These are phyloP conservation scores for Cajanus cajan DNA, from an alignment of 306 rosid species.

Conservation along the genomic window DNA sequence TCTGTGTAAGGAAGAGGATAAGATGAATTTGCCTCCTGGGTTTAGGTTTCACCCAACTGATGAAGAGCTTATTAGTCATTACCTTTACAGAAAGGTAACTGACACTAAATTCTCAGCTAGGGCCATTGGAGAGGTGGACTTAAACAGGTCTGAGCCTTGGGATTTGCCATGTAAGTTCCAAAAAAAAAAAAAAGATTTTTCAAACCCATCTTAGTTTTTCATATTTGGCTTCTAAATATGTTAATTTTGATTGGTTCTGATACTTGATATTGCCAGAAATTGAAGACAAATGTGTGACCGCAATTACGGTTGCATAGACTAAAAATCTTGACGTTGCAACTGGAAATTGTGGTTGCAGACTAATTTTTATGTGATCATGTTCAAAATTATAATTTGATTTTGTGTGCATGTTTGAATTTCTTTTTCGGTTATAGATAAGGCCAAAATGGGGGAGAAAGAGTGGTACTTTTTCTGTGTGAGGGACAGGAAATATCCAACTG, in stretches of 20 bases:
- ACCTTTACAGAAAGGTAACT: conserved; percentile 49
- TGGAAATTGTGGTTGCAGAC: too few species aligned
- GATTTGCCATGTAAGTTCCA: conserved; percentile 47
- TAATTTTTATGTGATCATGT: not conserved
- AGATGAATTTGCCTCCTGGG: conserved; percentile 46
- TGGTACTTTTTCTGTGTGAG: conserved; percentile 50
- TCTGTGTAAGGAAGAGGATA: conserved; percentile 20
- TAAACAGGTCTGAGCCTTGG: conserved; percentile 51
- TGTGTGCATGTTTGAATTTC: not conserved
- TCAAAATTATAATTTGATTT: not conserved
- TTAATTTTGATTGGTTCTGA: not conserved
- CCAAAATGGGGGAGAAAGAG: conserved; percentile 48
- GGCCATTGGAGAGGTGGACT: conserved; percentile 48
- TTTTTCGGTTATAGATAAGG: conserved; percentile 36
- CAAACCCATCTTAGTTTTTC: not conserved
- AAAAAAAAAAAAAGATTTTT: not conserved
- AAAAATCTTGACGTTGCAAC: too few species aligned
- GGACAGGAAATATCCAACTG: conserved; percentile 82
- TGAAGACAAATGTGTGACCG: too few species aligned
- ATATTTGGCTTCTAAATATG: not conserved
- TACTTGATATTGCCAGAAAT: too few species aligned
- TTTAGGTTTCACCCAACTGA: conserved; percentile 52
- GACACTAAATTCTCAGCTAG: conserved; percentile 47
- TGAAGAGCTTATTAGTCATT: conserved; percentile 55
- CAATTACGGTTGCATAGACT: too few species aligned